Percentiles rank a stretch among this genome's conserved stretches.
Evolutionary conservation across 2,329 filamentous ascomycete species (phyloP).

Genomic region (Paraconiothyrium sp.): DNA sequence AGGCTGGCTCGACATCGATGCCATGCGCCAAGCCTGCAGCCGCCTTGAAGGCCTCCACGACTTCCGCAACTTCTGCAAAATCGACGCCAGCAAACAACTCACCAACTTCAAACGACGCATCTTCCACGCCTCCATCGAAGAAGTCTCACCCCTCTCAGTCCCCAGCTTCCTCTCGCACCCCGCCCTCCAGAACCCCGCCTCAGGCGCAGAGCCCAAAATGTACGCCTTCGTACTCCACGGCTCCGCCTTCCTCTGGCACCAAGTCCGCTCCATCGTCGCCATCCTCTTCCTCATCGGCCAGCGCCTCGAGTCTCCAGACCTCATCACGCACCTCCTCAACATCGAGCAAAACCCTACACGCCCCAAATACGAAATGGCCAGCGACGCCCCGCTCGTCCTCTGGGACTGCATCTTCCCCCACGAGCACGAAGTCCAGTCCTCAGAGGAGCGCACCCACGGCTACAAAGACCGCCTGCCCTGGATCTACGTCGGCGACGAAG

Average conservation of each 20-base stretch:
- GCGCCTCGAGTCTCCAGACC: conserved; percentile 77
- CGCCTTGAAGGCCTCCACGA: conserved; percentile 86
- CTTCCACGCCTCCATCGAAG: conserved; percentile 79
- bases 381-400: conserved; percentile 87
- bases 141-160: conserved; percentile 38
- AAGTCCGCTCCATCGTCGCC: conserved; percentile 93
- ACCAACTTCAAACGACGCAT: conserved; percentile 82
- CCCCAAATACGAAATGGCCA: conserved; percentile 89
- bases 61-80: conserved; percentile 96
- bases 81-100: conserved; percentile 90
- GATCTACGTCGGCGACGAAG: conserved; percentile 79
- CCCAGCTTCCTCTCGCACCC: conserved; percentile 42
- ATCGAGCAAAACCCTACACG: conserved; percentile 74
- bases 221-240: conserved; percentile 91
- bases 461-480: conserved; percentile 74
- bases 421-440: conserved; percentile 49
- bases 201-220: conserved; percentile 63
- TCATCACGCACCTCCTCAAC: conserved; percentile 81
- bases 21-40: conserved; percentile 84
- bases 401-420: conserved; percentile 93
- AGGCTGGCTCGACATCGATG: conserved; percentile 86
- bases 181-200: conserved; percentile 29
- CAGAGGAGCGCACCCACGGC: conserved; percentile 51
- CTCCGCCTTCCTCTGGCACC: conserved; percentile 96
- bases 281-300: conserved; percentile 94